Percentiles rank a stretch among this genome's conserved stretches.
Conservation (phyloP, 331 rosid genomes). For the Spiraea crenata region DNA sequence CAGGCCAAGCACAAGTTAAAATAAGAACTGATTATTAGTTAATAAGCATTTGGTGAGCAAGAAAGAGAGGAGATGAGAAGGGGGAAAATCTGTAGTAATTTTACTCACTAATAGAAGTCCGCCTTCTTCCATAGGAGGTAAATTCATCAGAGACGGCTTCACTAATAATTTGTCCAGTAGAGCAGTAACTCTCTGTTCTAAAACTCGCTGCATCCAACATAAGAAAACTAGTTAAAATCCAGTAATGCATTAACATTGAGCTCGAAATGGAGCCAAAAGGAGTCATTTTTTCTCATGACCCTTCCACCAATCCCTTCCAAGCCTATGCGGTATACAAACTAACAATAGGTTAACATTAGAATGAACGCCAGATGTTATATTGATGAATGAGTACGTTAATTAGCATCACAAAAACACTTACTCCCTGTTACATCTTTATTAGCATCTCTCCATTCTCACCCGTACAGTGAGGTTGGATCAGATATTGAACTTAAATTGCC, state of each 20-base stretch:
- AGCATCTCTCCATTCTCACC: too few relatives aligned
- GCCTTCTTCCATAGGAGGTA: slow-evolving; percentile 95
- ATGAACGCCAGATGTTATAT: neutral
- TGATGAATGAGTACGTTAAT: too few relatives aligned
- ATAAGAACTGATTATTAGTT: slow-evolving; percentile 20
- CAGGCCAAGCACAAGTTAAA: slow-evolving; percentile 40
- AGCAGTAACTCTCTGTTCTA: slow-evolving; percentile 90
- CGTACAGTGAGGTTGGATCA: too few relatives aligned
- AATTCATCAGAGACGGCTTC: slow-evolving; percentile 87
- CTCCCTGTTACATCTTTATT: too few relatives aligned
- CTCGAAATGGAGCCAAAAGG: slow-evolving; percentile 5
- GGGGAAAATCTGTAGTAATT: slow-evolving; percentile 12
- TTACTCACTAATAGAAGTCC: slow-evolving; percentile 89
- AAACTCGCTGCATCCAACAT: slow-evolving; percentile 70
- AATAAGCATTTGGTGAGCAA: slow-evolving; percentile 24
- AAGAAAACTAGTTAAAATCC: slow-evolving; percentile 15
- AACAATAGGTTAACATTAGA: neutral
- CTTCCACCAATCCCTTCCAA: neutral
- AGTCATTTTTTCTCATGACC: neutral
- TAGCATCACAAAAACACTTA: too few relatives aligned
- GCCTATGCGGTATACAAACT: neutral
- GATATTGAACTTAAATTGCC: too few relatives aligned
- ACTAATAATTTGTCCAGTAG: slow-evolving; percentile 81
- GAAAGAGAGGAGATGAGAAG: slow-evolving; percentile 7
- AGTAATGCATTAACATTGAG: slow-evolving; percentile 3